Evolutionary conservation across 2,329 filamentous ascomycete genomes (phyloP).

Genomic region (Cladophialophora carrionii): DNA sequence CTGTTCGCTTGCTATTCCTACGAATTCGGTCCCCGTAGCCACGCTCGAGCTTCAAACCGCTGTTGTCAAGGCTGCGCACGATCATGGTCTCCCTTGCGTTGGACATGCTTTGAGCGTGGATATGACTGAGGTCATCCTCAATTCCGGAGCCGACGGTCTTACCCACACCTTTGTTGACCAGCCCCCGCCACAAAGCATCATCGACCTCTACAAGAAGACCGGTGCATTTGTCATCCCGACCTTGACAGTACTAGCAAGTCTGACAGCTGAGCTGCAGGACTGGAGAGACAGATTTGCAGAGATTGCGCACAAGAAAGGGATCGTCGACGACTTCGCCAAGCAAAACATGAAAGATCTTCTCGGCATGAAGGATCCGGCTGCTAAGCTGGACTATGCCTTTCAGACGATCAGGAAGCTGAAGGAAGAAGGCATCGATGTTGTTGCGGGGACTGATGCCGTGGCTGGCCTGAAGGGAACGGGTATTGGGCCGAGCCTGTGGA

Average conservation of each 20-base stretch:
- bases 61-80: slow-evolving; percentile 36
- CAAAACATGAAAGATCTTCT: slow-evolving; percentile 40
- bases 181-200: slow-evolving; percentile 30
- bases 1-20: slow-evolving; percentile 37
- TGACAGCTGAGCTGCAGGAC: slow-evolving; percentile 36
- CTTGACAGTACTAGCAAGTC: slow-evolving; percentile 29
- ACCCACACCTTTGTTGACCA: slow-evolving; percentile 40
- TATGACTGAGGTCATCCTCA: slow-evolving; percentile 37
- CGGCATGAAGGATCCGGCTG: slow-evolving; percentile 36
- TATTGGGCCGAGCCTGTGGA: slow-evolving; percentile 39
- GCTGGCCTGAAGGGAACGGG: slow-evolving; percentile 34
- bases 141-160: slow-evolving; percentile 37
- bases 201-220: slow-evolving; percentile 36
- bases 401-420: slow-evolving; percentile 36
- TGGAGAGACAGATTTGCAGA: slow-evolving; percentile 34
- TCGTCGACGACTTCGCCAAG: slow-evolving; percentile 38
- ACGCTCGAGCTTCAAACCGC: slow-evolving; percentile 47
- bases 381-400: slow-evolving; percentile 34
- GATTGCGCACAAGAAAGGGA: slow-evolving; percentile 35
- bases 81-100: slow-evolving; percentile 28
- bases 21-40: slow-evolving; percentile 36
- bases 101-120: slow-evolving; percentile 36
- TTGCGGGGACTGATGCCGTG: slow-evolving; percentile 43
- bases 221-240: slow-evolving; percentile 39
- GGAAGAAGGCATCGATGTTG: slow-evolving; percentile 40